These are phyloP conservation scores for Rhodotorula sp. DNA, from an alignment of 1,284 basidiomycete genomes.

Conservation along the genomic window DNA sequence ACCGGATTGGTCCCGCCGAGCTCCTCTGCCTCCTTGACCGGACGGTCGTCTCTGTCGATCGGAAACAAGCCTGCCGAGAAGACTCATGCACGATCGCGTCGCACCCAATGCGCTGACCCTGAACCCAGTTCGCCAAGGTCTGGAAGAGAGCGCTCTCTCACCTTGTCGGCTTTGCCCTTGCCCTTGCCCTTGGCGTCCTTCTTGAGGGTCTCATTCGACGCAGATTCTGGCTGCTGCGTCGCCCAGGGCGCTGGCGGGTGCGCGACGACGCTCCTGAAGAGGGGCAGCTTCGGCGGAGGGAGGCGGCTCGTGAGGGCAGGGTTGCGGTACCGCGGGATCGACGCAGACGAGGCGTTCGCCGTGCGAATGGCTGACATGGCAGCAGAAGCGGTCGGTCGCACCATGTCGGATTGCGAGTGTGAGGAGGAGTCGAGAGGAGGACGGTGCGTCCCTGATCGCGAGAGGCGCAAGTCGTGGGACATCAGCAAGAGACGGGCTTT, in stretches of 20 bases:
- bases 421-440: no score
- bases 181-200: neutral
- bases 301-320: conserved; percentile 9
- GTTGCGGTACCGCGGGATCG: conserved; percentile 22
- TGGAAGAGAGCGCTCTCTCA: neutral
- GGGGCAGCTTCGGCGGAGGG: conserved; percentile 32
- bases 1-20: no score
- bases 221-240: neutral
- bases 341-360: neutral
- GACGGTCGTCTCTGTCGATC: no score
- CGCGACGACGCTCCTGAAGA: conserved; percentile 36
- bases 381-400: neutral
- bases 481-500: no score
- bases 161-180: neutral
- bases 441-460: no score
- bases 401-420: neutral
- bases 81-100: no score
- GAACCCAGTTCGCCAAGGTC: no score
- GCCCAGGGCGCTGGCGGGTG: conserved; percentile 37
- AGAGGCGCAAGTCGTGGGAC: no score
- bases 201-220: neutral
- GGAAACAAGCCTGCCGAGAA: no score
- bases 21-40: no score
- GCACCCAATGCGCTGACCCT: no score
- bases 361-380: neutral